phyloP scores from a whole-genome alignment of 495 filamentous ascomycete species.

The Hyaloscypha bicolor region DNA sequence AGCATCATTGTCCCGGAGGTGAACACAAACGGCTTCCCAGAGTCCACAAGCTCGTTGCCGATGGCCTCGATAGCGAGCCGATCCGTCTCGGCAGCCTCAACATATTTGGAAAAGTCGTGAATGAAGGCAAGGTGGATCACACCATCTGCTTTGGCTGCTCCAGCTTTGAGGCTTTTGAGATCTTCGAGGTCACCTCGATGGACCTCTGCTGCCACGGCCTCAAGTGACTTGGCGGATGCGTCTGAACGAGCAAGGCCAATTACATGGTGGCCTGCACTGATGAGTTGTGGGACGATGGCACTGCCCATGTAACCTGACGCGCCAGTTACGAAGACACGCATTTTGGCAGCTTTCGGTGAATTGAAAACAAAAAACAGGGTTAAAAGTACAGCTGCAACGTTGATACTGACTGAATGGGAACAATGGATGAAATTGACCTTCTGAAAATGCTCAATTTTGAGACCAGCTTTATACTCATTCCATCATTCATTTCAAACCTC shows the following conservation, averaged over 20 bases:
- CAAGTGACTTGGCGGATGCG: conserved; percentile 34
- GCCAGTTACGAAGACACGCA: conserved; percentile 52
- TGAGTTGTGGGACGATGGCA: conserved; percentile 44
- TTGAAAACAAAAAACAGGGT: not conserved
- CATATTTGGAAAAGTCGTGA: conserved; percentile 45
- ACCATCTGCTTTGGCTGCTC: conserved; percentile 41
- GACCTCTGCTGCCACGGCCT: conserved; percentile 37
- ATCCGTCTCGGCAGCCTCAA: conserved; percentile 34
- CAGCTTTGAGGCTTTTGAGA: conserved; percentile 39
- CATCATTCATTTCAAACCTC: not conserved
- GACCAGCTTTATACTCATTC: not conserved
- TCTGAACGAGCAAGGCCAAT: conserved; percentile 47
- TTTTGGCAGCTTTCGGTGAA: conserved; percentile 15
- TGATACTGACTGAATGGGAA: no score
- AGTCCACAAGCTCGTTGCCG: conserved; percentile 32
- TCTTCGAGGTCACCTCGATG: conserved; percentile 43
- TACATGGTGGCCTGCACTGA: conserved; percentile 44
- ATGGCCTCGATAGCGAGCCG: conserved; percentile 42
- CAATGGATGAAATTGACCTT: not conserved
- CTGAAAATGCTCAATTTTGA: not conserved
- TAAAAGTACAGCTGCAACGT: not conserved
- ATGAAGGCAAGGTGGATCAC: conserved; percentile 51
- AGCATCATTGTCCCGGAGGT: conserved; percentile 45
- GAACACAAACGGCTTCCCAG: conserved; percentile 44
- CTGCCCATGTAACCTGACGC: conserved; percentile 49